These are phyloP conservation scores for Wallacemonas sp. DNA, from an alignment of 208 protist species.

Conservation along the genomic window DNA sequence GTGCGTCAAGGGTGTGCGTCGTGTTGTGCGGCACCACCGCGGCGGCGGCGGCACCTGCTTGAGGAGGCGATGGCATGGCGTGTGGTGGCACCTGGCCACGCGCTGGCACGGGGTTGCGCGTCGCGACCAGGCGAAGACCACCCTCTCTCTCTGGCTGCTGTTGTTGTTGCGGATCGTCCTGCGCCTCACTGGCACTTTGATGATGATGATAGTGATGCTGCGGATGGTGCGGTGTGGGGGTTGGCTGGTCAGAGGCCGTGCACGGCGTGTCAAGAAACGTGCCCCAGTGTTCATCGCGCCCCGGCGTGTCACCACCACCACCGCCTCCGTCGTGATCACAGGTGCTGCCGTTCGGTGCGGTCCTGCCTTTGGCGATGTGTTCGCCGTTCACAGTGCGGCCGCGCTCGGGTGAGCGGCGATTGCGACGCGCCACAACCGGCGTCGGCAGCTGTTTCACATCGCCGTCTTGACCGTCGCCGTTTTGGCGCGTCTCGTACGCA, in stretches of 20 bases:
- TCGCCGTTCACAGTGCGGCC: too few species aligned
- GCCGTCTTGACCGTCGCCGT: background rate
- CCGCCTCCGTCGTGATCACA: background rate
- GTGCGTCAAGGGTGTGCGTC: constrained; percentile 1
- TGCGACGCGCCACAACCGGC: constrained; percentile 1
- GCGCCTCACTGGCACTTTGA: too few species aligned
- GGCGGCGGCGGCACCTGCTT: too few species aligned
- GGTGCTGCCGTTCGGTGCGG: background rate
- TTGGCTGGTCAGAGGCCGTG: background rate
- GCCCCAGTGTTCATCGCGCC: background rate
- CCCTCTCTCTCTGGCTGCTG: too few species aligned
- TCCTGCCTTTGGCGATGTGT: too few species aligned
- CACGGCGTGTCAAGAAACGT: constrained; percentile 9
- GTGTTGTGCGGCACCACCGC: background rate
- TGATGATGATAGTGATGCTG: too few species aligned
- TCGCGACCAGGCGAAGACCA: too few species aligned
- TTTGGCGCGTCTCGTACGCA: background rate
- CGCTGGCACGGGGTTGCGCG: too few species aligned
- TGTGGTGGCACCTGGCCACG: too few species aligned
- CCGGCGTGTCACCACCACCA: background rate
- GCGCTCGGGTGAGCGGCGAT: background rate
- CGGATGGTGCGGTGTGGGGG: too few species aligned
- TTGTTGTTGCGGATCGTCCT: too few species aligned
- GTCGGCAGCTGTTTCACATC: constrained; percentile 5
- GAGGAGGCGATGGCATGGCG: too few species aligned